Conservation (phyloP, 1,284 basidiomycete species). For the Melampsora americana region DNA sequence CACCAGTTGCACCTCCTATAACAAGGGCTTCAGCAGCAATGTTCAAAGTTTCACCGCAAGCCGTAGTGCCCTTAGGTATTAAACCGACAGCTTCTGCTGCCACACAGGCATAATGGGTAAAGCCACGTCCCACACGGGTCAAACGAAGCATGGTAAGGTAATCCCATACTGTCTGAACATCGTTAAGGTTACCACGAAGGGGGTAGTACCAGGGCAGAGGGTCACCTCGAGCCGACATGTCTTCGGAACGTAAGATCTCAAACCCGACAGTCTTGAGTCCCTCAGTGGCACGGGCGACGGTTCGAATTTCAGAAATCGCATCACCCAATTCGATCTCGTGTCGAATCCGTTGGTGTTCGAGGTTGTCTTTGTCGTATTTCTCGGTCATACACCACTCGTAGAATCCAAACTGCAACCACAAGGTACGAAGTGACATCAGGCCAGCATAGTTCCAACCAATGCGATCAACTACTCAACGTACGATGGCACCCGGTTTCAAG, state of each 20-base stretch:
- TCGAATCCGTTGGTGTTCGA: conserved; percentile 84
- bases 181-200: conserved; percentile 83
- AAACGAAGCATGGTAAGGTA: conserved; percentile 62
- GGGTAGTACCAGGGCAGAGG: conserved; percentile 88
- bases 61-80: conserved; percentile 86
- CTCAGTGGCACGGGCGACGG: conserved; percentile 67
- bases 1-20: conserved; percentile 67
- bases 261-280: conserved; percentile 85
- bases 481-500: conserved; percentile 40
- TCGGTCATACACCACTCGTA: conserved; percentile 99
- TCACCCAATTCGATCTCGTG: conserved; percentile 74
- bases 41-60: conserved; percentile 85
- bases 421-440: neutral
- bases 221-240: conserved; percentile 72
- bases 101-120: conserved; percentile 78
- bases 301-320: conserved; percentile 96
- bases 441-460: conserved; percentile 21
- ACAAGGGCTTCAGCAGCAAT: conserved; percentile 78
- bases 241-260: conserved; percentile 84
- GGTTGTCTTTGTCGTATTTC: conserved; percentile 78
- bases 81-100: conserved; percentile 73
- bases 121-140: conserved; percentile 77
- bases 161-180: conserved; percentile 93
- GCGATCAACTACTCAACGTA: neutral
- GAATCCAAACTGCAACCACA: conserved; percentile 73